Conservation (phyloP, 2,329 filamentous ascomycete genomes). For the Fusarium sp. region DNA sequence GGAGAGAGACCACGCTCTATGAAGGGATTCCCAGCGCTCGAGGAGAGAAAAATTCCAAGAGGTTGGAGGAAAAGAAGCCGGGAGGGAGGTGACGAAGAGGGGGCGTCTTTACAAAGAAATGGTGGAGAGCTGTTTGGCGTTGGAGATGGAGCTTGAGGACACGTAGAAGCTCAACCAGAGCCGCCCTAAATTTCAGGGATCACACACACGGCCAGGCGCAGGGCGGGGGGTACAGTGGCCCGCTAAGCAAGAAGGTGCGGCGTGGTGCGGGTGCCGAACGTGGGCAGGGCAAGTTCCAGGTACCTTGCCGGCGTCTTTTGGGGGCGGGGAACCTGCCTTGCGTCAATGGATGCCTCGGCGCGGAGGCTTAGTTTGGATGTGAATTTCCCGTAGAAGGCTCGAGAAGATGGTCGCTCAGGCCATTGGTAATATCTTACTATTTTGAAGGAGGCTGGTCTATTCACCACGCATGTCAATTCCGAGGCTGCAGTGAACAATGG, state of each 20-base stretch:
- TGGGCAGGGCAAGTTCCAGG: slow-evolving; percentile 22
- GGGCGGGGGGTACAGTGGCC: slow-evolving; percentile 25
- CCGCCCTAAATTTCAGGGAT: slow-evolving; percentile 45
- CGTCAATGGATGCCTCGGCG: slow-evolving; percentile 18
- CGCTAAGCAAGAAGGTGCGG: slow-evolving; percentile 40
- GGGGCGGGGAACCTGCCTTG: slow-evolving; percentile 26
- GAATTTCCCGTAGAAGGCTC: slow-evolving; percentile 39
- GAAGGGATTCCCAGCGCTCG: slow-evolving; percentile 45
- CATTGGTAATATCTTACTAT: not conserved
- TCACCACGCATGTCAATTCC: not conserved
- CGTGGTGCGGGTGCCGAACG: slow-evolving; percentile 22
- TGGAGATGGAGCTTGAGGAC: slow-evolving; percentile 47
- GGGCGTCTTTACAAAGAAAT: slow-evolving; percentile 44
- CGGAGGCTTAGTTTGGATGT: slow-evolving; percentile 2
- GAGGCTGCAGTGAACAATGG: slow-evolving; percentile 15
- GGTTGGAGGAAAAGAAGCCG: slow-evolving; percentile 39
- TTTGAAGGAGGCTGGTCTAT: not conserved
- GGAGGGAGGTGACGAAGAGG: slow-evolving; percentile 30
- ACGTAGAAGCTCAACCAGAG: slow-evolving; percentile 49
- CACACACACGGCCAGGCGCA: slow-evolving; percentile 32
- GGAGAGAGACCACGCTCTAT: slow-evolving; percentile 8
- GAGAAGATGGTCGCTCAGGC: slow-evolving; percentile 17
- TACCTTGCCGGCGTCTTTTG: slow-evolving; percentile 19
- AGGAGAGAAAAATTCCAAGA: slow-evolving; percentile 45
- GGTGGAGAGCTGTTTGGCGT: slow-evolving; percentile 42